phyloP scores from a whole-genome alignment of 257 asterid genomes.

The Jaltomata sinuosa region DNA sequence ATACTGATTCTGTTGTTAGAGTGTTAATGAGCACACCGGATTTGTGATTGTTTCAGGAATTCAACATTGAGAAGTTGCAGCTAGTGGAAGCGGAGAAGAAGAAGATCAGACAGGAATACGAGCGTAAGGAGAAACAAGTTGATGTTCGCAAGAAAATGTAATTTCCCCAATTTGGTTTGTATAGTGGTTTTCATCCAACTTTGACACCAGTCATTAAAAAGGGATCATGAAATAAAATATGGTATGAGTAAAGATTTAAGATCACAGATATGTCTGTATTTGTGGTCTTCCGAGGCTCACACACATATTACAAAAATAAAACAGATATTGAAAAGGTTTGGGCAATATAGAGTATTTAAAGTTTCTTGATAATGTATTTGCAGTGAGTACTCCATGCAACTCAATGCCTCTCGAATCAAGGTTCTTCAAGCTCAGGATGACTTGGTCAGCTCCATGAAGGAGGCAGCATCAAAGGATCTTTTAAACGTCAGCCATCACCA shows the following conservation, averaged over 20 bases:
- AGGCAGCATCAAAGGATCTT: conserved; percentile 50
- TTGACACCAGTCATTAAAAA: not conserved
- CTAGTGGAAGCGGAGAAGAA: conserved; percentile 97
- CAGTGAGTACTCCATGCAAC: conserved; percentile 84
- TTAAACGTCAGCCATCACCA: conserved; percentile 33
- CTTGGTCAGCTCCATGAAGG: conserved; percentile 73
- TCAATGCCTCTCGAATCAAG: conserved; percentile 76
- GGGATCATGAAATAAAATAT: not conserved
- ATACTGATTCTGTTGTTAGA: not conserved
- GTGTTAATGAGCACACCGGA: not conserved
- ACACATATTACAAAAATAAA: not conserved
- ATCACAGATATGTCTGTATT: not conserved
- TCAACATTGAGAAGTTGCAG: conserved; percentile 97
- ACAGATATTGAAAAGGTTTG: not conserved
- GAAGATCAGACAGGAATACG: conserved; percentile 93
- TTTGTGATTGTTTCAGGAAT: conserved; percentile 43
- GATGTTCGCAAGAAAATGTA: conserved; percentile 86
- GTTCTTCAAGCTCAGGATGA: conserved; percentile 96
- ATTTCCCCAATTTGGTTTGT: not conserved
- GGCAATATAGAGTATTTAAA: not conserved
- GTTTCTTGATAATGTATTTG: conserved; percentile 5
- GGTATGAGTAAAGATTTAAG: not conserved
- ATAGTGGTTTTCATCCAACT: not conserved
- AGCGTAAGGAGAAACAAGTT: conserved; percentile 93
- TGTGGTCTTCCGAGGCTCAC: not conserved